Evolutionary conservation across 306 rosid species (phyloP).

Genomic region (Fagus sylvatica): DNA sequence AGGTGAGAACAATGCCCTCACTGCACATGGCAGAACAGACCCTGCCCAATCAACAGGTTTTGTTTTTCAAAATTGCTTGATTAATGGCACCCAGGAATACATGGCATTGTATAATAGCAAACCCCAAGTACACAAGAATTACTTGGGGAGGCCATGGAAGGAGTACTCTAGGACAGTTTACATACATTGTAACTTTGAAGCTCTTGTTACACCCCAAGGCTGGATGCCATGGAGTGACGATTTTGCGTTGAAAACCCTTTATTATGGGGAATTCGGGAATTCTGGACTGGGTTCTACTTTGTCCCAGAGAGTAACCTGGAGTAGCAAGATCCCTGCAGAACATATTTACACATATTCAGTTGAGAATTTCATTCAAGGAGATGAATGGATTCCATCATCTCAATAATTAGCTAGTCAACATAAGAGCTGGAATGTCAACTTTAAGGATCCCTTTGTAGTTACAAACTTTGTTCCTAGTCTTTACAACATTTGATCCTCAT

Average conservation of each 20-base stretch:
- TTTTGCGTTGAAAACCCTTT: constrained; percentile 67
- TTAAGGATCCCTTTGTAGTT: no score
- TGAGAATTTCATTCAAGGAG: constrained; percentile 81
- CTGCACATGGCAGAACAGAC: constrained; percentile 87
- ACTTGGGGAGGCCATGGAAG: constrained; percentile 98
- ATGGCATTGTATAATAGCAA: constrained; percentile 58
- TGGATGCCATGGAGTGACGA: constrained; percentile 81
- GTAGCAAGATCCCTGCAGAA: constrained; percentile 52
- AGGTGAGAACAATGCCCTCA: constrained; percentile 65
- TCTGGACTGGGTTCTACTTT: constrained; percentile 49
- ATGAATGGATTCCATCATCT: constrained; percentile 59
- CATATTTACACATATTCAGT: constrained; percentile 56
- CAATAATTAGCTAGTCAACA: constrained; percentile 21
- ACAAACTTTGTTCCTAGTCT: no score
- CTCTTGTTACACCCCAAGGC: constrained; percentile 49
- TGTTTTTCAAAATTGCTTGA: constrained; percentile 63
- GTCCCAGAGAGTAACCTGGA: constrained; percentile 61
- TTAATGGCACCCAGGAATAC: constrained; percentile 79
- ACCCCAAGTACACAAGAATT: constrained; percentile 71
- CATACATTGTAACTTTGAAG: constrained; percentile 49
- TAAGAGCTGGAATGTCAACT: no score
- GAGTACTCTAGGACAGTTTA: constrained; percentile 72
- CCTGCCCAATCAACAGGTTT: constrained; percentile 81
- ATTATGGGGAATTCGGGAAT: constrained; percentile 68
- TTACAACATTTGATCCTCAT: no score